Percentiles rank a stretch among this genome's conserved stretches.
Conservation (phyloP, 495 filamentous ascomycete species). For the Paragyromitra xinjiangensis region DNA sequence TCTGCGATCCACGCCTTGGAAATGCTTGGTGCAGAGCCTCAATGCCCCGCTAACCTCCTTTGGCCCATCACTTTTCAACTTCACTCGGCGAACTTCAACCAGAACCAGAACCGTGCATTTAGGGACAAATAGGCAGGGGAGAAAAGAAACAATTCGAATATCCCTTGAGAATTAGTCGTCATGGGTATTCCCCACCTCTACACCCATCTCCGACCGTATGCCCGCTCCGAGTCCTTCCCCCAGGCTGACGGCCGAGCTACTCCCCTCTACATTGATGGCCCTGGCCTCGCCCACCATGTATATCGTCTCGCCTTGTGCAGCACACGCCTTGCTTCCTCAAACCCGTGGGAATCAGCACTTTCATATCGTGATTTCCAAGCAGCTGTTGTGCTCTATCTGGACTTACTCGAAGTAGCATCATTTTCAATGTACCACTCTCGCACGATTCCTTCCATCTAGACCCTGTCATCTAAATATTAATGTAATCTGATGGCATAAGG, state of each 20-base stretch:
- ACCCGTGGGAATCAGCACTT: constrained; percentile 66
- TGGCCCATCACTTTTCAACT: not conserved
- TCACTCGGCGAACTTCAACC: not conserved
- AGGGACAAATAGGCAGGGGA: not conserved
- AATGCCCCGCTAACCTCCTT: not conserved
- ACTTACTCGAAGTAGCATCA: constrained; percentile 63
- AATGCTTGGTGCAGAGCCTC: constrained; percentile 7
- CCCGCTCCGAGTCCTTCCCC: constrained; percentile 62
- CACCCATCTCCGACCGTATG: constrained; percentile 68
- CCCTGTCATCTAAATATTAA: not conserved
- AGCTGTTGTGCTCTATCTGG: constrained; percentile 70
- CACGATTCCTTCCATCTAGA: not conserved
- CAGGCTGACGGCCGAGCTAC: constrained; percentile 46
- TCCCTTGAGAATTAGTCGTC: not conserved
- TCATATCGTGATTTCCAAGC: constrained; percentile 69
- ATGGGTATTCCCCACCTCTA: constrained; percentile 80
- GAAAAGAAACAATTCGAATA: not conserved
- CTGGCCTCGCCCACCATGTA: constrained; percentile 76
- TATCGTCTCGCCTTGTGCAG: constrained; percentile 65
- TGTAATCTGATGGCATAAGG: not conserved
- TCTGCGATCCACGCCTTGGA: constrained; percentile 3
- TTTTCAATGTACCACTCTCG: constrained; percentile 67
- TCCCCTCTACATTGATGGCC: constrained; percentile 75
- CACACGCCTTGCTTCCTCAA: constrained; percentile 54
- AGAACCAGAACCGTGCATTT: not conserved